Percentiles rank a stretch among this genome's conserved stretches.
These are phyloP conservation scores for Hsuehochloa calcarea DNA, from an alignment of 176 grass and related monocot species.

Conservation along the genomic window DNA sequence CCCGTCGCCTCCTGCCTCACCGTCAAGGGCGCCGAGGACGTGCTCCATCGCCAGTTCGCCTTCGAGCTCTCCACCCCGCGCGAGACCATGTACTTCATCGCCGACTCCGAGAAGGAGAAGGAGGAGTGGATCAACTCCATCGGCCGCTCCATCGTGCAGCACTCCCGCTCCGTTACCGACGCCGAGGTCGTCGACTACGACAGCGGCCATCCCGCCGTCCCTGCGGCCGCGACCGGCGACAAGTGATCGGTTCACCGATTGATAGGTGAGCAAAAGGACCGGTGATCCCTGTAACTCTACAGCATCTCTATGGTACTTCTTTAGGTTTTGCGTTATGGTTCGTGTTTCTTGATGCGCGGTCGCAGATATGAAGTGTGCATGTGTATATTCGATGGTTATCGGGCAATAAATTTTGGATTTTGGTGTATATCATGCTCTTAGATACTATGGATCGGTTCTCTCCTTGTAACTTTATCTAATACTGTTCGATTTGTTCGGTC, in stretches of 20 bases:
- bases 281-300: conserved; percentile 17
- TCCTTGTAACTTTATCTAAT: conserved; percentile 4
- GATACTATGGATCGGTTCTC: conserved; percentile 13
- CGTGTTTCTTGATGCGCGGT: conserved; percentile 3
- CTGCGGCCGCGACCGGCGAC: neutral
- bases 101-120: conserved; percentile 97
- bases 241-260: conserved; percentile 29
- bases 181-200: conserved; percentile 90
- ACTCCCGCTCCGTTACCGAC: conserved; percentile 85
- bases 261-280: conserved; percentile 33
- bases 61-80: conserved; percentile 83
- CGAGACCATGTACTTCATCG: conserved; percentile 99
- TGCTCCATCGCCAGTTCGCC: conserved; percentile 76
- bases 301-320: neutral
- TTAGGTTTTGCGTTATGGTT: conserved; percentile 8
- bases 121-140: conserved; percentile 99
- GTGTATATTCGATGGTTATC: conserved; percentile 35
- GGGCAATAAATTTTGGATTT: conserved; percentile 33
- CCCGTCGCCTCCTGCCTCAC: conserved; percentile 83
- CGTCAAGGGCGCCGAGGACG: conserved; percentile 95
- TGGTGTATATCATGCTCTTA: conserved; percentile 25
- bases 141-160: conserved; percentile 94
- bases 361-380: conserved; percentile 19
- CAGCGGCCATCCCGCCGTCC: conserved; percentile 31
- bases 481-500: conserved; percentile 13